Percentiles rank a stretch among this genome's conserved stretches.
Conservation (phyloP, 1,284 basidiomycete species). For the Trichosporon asahii region DNA sequence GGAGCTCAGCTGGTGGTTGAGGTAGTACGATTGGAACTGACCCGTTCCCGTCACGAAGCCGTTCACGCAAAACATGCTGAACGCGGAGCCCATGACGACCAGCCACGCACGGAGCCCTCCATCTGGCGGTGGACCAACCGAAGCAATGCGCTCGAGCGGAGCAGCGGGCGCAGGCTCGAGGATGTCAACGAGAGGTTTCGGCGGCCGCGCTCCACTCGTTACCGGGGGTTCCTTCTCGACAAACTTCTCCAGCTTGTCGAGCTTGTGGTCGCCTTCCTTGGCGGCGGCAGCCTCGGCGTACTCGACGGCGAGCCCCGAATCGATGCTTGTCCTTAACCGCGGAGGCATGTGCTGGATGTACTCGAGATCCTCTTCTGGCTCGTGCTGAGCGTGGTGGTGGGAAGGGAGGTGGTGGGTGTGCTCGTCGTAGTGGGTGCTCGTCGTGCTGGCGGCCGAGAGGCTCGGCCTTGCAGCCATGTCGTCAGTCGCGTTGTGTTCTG, state of each 20-base stretch:
- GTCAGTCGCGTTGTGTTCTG: not conserved
- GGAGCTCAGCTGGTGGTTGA: conserved; percentile 36
- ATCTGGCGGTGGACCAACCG: conserved; percentile 10
- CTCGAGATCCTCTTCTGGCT: not conserved
- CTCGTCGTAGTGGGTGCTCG: not conserved
- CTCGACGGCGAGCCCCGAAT: not conserved
- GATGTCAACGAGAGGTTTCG: not conserved
- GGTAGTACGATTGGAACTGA: conserved; percentile 43
- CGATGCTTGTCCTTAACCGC: not conserved
- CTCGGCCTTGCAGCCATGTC: not conserved
- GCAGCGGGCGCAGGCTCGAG: not conserved
- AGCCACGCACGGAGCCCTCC: conserved; percentile 15
- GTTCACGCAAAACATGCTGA: conserved; percentile 4
- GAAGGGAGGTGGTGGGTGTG: not conserved
- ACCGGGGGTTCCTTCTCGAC: not conserved
- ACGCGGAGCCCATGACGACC: conserved; percentile 10
- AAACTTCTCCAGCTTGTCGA: not conserved
- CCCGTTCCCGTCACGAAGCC: conserved; percentile 41
- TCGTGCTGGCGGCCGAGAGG: not conserved
- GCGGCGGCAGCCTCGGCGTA: not conserved
- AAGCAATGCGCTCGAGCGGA: not conserved
- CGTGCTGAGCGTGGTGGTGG: not conserved
- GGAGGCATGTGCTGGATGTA: not conserved
- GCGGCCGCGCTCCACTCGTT: not conserved
- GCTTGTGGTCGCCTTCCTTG: not conserved